These are phyloP conservation scores for Neurospora cerealis DNA, from an alignment of 495 filamentous ascomycete species.

Conservation along the genomic window DNA sequence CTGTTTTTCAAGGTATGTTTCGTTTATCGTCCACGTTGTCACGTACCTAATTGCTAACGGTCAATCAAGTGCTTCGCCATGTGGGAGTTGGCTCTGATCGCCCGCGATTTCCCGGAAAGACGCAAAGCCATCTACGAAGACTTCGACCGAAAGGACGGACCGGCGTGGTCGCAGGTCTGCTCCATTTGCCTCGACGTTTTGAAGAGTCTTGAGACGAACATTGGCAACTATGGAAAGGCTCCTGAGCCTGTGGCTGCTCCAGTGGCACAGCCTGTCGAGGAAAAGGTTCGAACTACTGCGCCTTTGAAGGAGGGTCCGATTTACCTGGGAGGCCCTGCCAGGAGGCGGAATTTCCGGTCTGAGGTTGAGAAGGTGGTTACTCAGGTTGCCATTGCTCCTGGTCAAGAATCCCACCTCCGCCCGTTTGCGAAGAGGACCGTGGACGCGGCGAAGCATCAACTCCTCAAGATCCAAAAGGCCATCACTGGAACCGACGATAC, in stretches of 20 bases:
- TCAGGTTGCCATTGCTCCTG: conserved; percentile 46
- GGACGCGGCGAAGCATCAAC: conserved; percentile 23
- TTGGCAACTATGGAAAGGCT: conserved; percentile 48
- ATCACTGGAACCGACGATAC: conserved; percentile 31
- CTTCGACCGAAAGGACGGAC: conserved; percentile 69
- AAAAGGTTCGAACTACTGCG: conserved; percentile 23
- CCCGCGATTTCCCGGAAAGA: conserved; percentile 57
- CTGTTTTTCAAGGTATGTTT: conserved; percentile 45
- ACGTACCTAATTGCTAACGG: conserved; percentile 11
- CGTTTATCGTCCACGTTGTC: neutral
- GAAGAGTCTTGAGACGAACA: conserved; percentile 51
- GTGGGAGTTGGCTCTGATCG: conserved; percentile 80
- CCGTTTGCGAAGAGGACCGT: conserved; percentile 30
- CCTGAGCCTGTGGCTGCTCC: conserved; percentile 23
- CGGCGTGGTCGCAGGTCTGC: conserved; percentile 73
- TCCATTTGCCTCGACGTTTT: conserved; percentile 56
- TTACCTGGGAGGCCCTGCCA: conserved; percentile 38
- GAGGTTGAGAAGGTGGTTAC: conserved; percentile 44
- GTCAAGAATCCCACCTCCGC: conserved; percentile 38
- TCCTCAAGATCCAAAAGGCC: conserved; percentile 37
- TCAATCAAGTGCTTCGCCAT: conserved; percentile 61
- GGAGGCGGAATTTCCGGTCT: conserved; percentile 31
- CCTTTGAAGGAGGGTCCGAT: conserved; percentile 52
- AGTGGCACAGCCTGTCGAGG: conserved; percentile 15
- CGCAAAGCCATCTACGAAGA: conserved; percentile 81